Conservation (phyloP, 768 basidiomycete genomes). For the Xerocomellus dryophilus region DNA sequence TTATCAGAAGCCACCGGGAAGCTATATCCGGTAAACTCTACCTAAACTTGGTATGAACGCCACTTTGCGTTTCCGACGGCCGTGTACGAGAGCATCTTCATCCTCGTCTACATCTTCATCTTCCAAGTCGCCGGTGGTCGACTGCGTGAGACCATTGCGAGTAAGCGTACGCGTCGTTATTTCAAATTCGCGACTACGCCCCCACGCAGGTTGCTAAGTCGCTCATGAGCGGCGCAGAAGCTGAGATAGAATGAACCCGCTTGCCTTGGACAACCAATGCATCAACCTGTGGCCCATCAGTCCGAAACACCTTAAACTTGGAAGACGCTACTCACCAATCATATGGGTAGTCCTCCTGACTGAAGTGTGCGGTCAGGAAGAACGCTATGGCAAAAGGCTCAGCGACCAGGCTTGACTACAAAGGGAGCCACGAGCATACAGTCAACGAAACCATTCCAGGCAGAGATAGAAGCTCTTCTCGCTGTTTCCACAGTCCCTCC, state of each 20-base stretch:
- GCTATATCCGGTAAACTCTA: conserved; percentile 34
- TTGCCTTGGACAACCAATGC: conserved; percentile 85
- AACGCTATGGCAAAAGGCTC: conserved; percentile 50
- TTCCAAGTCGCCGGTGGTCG: conserved; percentile 73
- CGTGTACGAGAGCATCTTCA: conserved; percentile 57
- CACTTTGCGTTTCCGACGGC: conserved; percentile 72
- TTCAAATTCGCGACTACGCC: conserved; percentile 83
- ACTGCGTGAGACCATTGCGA: conserved; percentile 60
- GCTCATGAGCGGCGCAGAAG: conserved; percentile 15
- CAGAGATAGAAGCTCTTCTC: conserved; percentile 73
- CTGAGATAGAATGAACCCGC: conserved; percentile 8
- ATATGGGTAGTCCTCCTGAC: conserved; percentile 83
- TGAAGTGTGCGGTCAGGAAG: conserved; percentile 87
- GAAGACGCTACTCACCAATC: conserved; percentile 55
- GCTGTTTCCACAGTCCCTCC: conserved; percentile 88
- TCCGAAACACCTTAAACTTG: not conserved
- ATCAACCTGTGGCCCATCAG: conserved; percentile 56
- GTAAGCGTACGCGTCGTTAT: conserved; percentile 77
- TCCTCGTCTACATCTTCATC: conserved; percentile 72
- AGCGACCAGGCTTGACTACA: not conserved
- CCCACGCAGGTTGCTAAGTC: conserved; percentile 84
- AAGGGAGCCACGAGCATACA: conserved; percentile 41
- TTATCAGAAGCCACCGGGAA: conserved; percentile 15
- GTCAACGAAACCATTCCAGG: conserved; percentile 88
- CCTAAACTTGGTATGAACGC: conserved; percentile 85